phyloP scores from a whole-genome alignment of 805 yeast genomes.

The Nakazawaea ishiwadae region DNA sequence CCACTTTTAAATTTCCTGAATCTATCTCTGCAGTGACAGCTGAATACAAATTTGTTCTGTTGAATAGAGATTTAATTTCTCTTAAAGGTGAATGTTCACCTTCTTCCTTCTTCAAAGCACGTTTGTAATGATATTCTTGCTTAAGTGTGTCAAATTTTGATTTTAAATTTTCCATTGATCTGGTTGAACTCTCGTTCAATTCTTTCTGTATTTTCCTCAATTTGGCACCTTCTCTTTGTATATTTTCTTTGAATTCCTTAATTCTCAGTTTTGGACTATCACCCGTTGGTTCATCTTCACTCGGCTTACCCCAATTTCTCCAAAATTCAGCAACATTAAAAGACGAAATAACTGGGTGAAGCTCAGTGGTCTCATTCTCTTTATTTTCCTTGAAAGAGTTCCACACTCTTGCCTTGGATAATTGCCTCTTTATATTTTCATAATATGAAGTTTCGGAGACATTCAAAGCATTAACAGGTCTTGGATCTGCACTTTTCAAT shows the following conservation, averaged over 20 bases:
- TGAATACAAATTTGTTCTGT: background rate
- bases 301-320: background rate
- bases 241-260: too few species aligned
- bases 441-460: too few species aligned
- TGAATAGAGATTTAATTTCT: background rate
- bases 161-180: conserved; percentile 6
- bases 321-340: too few species aligned
- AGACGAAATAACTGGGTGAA: background rate
- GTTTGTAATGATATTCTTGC: conserved; percentile 1
- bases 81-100: background rate
- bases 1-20: conserved; percentile 2
- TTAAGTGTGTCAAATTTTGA: conserved; percentile 2
- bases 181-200: background rate
- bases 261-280: too few species aligned
- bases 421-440: background rate
- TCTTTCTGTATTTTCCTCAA: background rate
- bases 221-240: background rate
- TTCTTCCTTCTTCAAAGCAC: background rate
- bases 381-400: conserved; percentile 1
- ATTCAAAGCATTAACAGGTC: too few species aligned
- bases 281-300: background rate
- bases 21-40: background rate
- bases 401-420: background rate
- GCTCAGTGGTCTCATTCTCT: background rate
- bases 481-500: too few species aligned